phyloP scores from a whole-genome alignment of 225 moss, liverwort and hornwort genomes.

The Pseudoscleropodium purum region DNA sequence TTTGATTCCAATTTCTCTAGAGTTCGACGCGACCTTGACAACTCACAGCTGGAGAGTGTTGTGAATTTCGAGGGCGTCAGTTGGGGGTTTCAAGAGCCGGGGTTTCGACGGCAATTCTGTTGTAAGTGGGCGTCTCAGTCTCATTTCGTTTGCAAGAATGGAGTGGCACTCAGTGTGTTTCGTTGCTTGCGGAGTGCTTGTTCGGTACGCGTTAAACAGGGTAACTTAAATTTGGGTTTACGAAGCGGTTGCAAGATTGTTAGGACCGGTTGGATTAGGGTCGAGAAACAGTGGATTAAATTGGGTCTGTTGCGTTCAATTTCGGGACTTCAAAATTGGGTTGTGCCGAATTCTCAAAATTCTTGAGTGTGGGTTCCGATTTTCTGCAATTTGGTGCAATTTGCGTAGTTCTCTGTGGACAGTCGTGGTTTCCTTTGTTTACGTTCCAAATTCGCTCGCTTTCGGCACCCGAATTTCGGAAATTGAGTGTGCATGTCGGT shows the following conservation, averaged over 20 bases:
- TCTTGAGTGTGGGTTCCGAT: not conserved
- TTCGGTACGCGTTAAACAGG: not conserved
- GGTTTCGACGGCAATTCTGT: not conserved
- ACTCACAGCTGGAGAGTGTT: not conserved
- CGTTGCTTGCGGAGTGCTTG: not conserved
- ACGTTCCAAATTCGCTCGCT: not conserved
- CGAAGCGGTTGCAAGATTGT: constrained; percentile 26
- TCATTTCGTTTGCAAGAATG: not conserved
- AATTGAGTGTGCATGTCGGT: not conserved
- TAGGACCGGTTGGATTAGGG: not conserved
- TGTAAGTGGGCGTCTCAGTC: not conserved
- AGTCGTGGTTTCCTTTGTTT: not conserved
- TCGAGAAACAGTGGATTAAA: not conserved
- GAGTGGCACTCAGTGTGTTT: not conserved
- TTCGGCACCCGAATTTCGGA: not conserved
- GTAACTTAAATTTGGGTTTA: constrained; percentile 1
- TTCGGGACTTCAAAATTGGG: not conserved
- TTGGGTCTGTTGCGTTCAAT: not conserved
- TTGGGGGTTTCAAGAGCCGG: not conserved
- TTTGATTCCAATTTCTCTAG: constrained; percentile 4
- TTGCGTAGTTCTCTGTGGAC: not conserved
- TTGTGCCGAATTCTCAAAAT: not conserved
- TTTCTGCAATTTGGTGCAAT: not conserved
- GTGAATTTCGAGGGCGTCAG: not conserved
- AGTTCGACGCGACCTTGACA: not conserved